Conservation (phyloP, 176 grass and related monocot species). For the Rhynchospora pubera region DNA sequence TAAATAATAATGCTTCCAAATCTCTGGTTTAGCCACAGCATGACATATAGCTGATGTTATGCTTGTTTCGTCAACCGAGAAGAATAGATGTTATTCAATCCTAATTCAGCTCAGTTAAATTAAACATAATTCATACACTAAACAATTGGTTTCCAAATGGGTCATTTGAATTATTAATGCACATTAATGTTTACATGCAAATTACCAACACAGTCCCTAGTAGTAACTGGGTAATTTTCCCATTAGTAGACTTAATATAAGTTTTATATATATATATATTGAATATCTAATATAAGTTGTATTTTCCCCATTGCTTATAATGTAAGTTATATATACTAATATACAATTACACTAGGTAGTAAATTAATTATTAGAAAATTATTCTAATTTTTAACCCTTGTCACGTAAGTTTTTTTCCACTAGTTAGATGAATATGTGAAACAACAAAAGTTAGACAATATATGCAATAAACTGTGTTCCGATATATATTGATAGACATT, state of each 20-base stretch:
- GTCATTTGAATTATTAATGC: neutral
- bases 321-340: neutral
- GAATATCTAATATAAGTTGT: too few species aligned
- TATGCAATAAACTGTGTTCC: neutral
- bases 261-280: too few species aligned
- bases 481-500: conserved; percentile 28
- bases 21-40: neutral
- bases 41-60: neutral
- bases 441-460: neutral
- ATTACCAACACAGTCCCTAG: neutral
- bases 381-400: neutral
- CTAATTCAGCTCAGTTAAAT: neutral
- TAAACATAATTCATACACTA: neutral
- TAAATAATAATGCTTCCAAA: neutral
- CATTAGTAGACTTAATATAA: neutral
- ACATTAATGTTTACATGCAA: neutral
- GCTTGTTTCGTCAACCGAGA: neutral
- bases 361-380: neutral
- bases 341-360: conserved; percentile 2
- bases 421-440: neutral
- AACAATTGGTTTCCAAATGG: neutral
- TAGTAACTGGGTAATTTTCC: neutral
- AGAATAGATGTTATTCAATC: neutral
- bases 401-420: neutral
- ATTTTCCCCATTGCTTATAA: too few species aligned